These are phyloP conservation scores for Rhododendron ovatum DNA, from an alignment of 148 eudicot species.

Conservation along the genomic window DNA sequence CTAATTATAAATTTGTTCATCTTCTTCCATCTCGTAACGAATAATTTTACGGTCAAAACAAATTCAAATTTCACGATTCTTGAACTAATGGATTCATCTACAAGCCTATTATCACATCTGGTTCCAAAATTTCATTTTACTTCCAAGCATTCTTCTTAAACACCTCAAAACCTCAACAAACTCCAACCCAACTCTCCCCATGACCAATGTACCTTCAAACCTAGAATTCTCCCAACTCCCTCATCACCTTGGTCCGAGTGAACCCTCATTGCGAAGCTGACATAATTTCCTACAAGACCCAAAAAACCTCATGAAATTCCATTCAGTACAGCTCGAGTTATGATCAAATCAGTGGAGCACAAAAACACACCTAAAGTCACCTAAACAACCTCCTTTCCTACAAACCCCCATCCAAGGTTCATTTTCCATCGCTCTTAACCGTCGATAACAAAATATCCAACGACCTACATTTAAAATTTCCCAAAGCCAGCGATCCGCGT, in stretches of 20 bases:
- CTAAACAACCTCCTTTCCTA: not conserved
- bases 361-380: conserved; percentile 46
- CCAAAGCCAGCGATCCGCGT: conserved; percentile 26
- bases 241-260: not conserved
- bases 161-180: not conserved
- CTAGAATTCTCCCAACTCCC: conserved; percentile 29
- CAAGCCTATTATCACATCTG: conserved; percentile 16
- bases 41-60: conserved; percentile 19
- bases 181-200: conserved; percentile 20
- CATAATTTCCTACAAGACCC: conserved; percentile 23
- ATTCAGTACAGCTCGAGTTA: conserved; percentile 18
- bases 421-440: conserved; percentile 18
- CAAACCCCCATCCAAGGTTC: conserved; percentile 13
- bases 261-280: conserved; percentile 46
- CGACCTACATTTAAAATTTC: conserved; percentile 17
- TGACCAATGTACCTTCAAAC: conserved; percentile 41
- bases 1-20: conserved; percentile 4
- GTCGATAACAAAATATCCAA: conserved; percentile 42
- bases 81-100: conserved; percentile 15
- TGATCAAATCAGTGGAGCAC: conserved; percentile 20
- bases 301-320: conserved; percentile 22
- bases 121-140: not conserved
- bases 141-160: not conserved
- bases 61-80: conserved; percentile 22
- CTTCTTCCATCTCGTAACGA: conserved; percentile 20